phyloP scores from a whole-genome alignment of 495 filamentous ascomycete genomes.

The Xylaria grammica region DNA sequence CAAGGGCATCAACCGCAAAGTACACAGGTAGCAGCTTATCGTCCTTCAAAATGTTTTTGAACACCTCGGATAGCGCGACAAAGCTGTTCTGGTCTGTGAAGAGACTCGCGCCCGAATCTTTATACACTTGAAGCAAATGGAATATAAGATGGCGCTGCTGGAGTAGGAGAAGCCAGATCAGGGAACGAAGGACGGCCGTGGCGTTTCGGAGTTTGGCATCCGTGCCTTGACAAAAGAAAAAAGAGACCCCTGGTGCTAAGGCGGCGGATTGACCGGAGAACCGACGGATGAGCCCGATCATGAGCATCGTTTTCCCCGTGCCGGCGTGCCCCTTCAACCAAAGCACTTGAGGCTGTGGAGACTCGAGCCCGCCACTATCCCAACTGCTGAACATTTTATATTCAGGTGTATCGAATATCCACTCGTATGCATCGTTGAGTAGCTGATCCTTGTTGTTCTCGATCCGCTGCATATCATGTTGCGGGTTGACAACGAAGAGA shows the following conservation, averaged over 20 bases:
- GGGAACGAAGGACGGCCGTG: slow-evolving; percentile 46
- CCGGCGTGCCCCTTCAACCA: slow-evolving; percentile 49
- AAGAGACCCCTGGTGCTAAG: slow-evolving; percentile 33
- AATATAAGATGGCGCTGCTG: slow-evolving; percentile 41
- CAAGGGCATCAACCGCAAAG: slow-evolving; percentile 44
- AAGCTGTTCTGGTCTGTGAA: neutral
- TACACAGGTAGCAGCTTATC: slow-evolving; percentile 33
- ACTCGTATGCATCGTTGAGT: slow-evolving; percentile 47
- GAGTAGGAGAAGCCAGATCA: slow-evolving; percentile 46
- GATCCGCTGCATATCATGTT: slow-evolving; percentile 44
- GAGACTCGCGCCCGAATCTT: slow-evolving; percentile 14
- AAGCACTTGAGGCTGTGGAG: slow-evolving; percentile 49
- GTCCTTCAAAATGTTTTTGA: slow-evolving; percentile 44
- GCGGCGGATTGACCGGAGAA: slow-evolving; percentile 26
- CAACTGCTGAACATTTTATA: slow-evolving; percentile 42
- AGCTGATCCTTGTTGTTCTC: slow-evolving; percentile 48
- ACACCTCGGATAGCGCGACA: slow-evolving; percentile 20
- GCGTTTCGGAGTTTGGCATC: slow-evolving; percentile 44
- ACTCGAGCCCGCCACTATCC: slow-evolving; percentile 10
- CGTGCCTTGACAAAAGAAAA: slow-evolving; percentile 53
- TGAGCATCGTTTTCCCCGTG: slow-evolving; percentile 59
- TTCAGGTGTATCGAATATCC: slow-evolving; percentile 45
- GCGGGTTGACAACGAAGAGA: slow-evolving; percentile 37
- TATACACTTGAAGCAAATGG: slow-evolving; percentile 40
- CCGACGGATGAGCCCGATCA: slow-evolving; percentile 47